A percentile compares a stretch with the other conserved stretches of the same genome.
These are phyloP conservation scores for Leptographium procerum DNA, from an alignment of 2,329 filamentous ascomycete genomes.

Conservation along the genomic window DNA sequence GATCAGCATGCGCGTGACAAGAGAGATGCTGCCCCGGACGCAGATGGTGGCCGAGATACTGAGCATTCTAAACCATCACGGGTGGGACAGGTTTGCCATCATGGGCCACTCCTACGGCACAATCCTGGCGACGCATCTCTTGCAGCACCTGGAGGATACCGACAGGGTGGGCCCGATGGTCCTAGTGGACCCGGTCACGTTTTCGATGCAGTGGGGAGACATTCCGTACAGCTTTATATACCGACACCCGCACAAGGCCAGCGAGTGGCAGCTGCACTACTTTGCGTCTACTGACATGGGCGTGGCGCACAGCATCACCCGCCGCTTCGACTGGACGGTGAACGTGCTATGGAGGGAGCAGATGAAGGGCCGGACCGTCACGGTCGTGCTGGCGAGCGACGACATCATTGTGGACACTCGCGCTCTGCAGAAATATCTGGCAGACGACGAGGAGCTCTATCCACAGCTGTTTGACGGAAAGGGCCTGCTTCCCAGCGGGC, in stretches of 20 bases:
- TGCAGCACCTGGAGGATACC: background rate
- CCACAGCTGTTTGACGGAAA: background rate
- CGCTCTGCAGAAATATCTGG: background rate
- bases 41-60: background rate
- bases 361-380: background rate
- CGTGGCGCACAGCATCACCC: slow-evolving; percentile 1
- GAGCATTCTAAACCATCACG: background rate
- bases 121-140: background rate
- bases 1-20: background rate
- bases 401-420: slow-evolving; percentile 1
- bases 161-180: background rate
- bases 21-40: background rate
- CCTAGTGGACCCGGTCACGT: background rate
- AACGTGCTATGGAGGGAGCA: slow-evolving; percentile 2
- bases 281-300: slow-evolving; percentile 1
- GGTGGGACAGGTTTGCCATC: background rate
- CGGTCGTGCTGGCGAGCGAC: background rate
- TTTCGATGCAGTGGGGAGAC: slow-evolving; percentile 1
- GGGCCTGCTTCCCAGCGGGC: background rate
- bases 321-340: slow-evolving; percentile 1
- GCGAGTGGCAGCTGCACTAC: slow-evolving; percentile 5
- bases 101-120: slow-evolving; percentile 1
- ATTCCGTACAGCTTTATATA: slow-evolving; percentile 2
- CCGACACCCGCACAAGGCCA: background rate
- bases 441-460: background rate